Evolutionary conservation across 306 rosid species (phyloP).

Genomic region (Neltuma alba): DNA sequence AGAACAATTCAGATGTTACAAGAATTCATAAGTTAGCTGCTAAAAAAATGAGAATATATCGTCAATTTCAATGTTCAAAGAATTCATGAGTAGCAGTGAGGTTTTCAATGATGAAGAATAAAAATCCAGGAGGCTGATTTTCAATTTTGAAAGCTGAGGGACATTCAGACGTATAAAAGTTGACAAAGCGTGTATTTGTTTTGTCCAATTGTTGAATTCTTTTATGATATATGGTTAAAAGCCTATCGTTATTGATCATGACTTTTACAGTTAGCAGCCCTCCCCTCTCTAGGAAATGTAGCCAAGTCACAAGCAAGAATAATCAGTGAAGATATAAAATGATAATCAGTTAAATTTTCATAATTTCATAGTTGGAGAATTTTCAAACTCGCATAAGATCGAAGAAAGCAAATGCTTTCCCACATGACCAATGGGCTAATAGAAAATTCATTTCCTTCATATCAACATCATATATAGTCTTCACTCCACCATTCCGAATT

Average conservation of each 20-base stretch:
- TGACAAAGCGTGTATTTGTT: background rate
- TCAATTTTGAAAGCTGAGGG: background rate
- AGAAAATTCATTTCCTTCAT: background rate
- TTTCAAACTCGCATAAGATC: background rate
- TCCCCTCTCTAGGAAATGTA: background rate
- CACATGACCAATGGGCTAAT: background rate
- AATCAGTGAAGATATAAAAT: background rate
- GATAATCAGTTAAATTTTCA: slow-evolving; percentile 2
- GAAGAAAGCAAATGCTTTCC: background rate
- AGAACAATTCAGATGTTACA: background rate
- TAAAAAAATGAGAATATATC: background rate
- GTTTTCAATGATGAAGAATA: background rate
- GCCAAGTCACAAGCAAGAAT: background rate
- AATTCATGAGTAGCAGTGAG: background rate
- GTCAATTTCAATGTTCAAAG: background rate
- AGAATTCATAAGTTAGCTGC: background rate
- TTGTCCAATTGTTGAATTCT: slow-evolving; percentile 15
- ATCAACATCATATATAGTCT: background rate
- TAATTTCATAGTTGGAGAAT: background rate
- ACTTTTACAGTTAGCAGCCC: background rate
- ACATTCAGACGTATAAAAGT: too few species aligned
- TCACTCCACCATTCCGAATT: background rate
- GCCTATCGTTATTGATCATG: background rate
- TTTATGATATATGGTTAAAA: background rate
- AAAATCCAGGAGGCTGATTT: background rate